Evolutionary conservation across 1,284 basidiomycete species (phyloP), one percentile per base, ranked within the genome.

Genomic region (Puccinia polysora): DNA sequence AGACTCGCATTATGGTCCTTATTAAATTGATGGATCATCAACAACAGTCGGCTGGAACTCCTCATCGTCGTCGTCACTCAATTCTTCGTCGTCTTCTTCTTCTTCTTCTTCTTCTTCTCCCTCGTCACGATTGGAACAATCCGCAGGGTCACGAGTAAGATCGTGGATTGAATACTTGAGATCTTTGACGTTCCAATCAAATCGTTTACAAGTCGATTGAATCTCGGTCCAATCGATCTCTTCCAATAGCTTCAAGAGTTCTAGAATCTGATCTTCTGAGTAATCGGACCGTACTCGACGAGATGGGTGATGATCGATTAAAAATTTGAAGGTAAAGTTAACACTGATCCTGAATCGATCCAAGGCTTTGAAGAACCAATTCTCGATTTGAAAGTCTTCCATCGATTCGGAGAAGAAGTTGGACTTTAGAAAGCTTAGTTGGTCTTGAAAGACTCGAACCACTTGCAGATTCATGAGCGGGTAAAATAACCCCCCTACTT

Each of bases 181-280:
- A 45, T 45, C 30, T 60, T 69, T n/a, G 49, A 69, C 55, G 32
- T 69, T 69, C 67, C 67, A 69, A 50, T 69, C 67, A 58, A 69
- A 69, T 28, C 67, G 40, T 38, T 50, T 45, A 25, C 67, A 60
- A 49, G 20, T 40, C 14, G 28, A 10, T 52, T 69, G 67, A 38
- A 69, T n/a, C 4, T 38, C 30, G 4, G 12, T 30, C 67, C 67
- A 69, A 49, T 69, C 53, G 15, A 34, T 20, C 32, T 49, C 64
- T 18, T 53, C 38, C 50, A 67, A 53, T 25, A 32, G 23, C 50
- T 55, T 60, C 18, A 40, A 14, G 1, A 68, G n/a, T 10, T 65
- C 64, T 23, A 7, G 14, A 56, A 34, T 28, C 52, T 20, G 3
- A n/a, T n/a, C n/a, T n/a, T n/a, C n/a, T n/a, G n/a, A n/a, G n/a